Evolutionary conservation across 106 monocot species (phyloP).

Genomic region (Hemerocallis citrina): DNA sequence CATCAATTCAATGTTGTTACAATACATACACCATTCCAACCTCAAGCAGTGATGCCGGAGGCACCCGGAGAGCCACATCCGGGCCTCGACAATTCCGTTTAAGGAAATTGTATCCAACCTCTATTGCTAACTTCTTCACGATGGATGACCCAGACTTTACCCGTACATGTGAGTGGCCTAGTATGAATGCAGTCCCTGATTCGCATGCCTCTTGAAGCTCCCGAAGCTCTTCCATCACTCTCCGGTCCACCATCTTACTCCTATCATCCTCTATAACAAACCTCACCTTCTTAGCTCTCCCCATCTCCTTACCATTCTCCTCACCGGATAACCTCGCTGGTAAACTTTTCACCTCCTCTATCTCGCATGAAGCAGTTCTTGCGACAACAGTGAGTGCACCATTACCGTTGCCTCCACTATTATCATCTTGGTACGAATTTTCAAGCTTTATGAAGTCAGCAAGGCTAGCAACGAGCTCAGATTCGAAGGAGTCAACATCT

Average conservation of each 20-base stretch:
- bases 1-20: too few species aligned
- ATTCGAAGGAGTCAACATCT: slow-evolving; percentile 42
- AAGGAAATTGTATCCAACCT: slow-evolving; percentile 48
- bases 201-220: slow-evolving; percentile 36
- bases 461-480: slow-evolving; percentile 38
- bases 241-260: background rate
- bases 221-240: slow-evolving; percentile 35
- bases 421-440: slow-evolving; percentile 2
- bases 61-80: slow-evolving; percentile 49
- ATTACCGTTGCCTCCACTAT: background rate
- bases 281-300: slow-evolving; percentile 25
- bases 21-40: slow-evolving; percentile 64
- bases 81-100: slow-evolving; percentile 52
- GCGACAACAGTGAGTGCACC: slow-evolving; percentile 22
- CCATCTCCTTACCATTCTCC: background rate
- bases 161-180: slow-evolving; percentile 54
- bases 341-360: background rate
- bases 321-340: background rate
- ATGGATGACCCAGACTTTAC: slow-evolving; percentile 44
- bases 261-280: slow-evolving; percentile 22
- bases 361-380: slow-evolving; percentile 14
- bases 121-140: slow-evolving; percentile 37
- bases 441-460: slow-evolving; percentile 38
- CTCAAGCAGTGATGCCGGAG: slow-evolving; percentile 51
- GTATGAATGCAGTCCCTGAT: slow-evolving; percentile 56